Percentiles rank a stretch among this genome's conserved stretches.
phyloP scores from a whole-genome alignment of 768 basidiomycete genomes.

The Guyanaporus albipodus region DNA sequence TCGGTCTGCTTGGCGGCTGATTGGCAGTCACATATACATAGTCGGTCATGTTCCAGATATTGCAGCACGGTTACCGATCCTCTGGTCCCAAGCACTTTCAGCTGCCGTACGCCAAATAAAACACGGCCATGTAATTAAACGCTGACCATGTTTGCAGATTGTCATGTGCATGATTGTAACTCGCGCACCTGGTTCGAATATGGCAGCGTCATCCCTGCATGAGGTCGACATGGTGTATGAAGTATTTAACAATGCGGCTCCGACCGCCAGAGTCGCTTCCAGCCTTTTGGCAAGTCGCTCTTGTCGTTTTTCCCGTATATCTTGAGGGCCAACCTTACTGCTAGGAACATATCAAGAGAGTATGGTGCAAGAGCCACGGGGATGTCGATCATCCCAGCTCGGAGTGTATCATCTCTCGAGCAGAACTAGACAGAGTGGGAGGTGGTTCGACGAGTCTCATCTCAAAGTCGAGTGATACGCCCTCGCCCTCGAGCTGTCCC shows the following conservation, averaged over 20 bases:
- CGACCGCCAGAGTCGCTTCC: slow-evolving; percentile 42
- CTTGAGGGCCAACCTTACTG: not conserved
- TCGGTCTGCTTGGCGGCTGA: slow-evolving; percentile 66
- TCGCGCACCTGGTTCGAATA: slow-evolving; percentile 44
- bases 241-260: slow-evolving; percentile 46
- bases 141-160: slow-evolving; percentile 37
- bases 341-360: slow-evolving; percentile 39
- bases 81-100: slow-evolving; percentile 68
- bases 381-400: slow-evolving; percentile 30
- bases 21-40: slow-evolving; percentile 44
- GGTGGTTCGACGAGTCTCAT: slow-evolving; percentile 49
- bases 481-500: slow-evolving; percentile 8
- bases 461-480: slow-evolving; percentile 11
- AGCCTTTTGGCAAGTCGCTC: slow-evolving; percentile 38
- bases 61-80: slow-evolving; percentile 42
- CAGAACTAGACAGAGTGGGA: slow-evolving; percentile 53
- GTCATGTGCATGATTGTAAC: slow-evolving; percentile 55
- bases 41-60: slow-evolving; percentile 40
- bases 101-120: slow-evolving; percentile 47
- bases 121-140: not conserved
- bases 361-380: slow-evolving; percentile 44
- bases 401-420: slow-evolving; percentile 31
- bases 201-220: slow-evolving; percentile 44
- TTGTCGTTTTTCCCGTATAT: not conserved
- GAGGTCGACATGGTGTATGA: slow-evolving; percentile 44